These are phyloP conservation scores for Dryas alaskensis DNA, from an alignment of 306 rosid genomes.

Conservation along the genomic window DNA sequence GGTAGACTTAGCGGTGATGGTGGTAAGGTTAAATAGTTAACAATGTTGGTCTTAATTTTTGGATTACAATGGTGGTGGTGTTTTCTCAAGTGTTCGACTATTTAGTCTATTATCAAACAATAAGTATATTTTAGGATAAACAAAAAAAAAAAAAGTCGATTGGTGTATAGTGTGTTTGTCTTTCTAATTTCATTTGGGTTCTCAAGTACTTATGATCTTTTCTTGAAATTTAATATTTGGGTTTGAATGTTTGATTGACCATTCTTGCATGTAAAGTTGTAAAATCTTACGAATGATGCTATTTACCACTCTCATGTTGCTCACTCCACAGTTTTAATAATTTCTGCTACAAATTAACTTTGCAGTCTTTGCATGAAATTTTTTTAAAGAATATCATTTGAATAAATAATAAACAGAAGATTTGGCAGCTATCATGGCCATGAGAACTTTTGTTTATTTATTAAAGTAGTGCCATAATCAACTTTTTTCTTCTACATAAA, in stretches of 20 bases:
- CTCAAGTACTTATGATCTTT: neutral
- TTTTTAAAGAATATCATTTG: neutral
- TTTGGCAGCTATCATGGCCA: neutral
- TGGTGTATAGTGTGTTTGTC: neutral
- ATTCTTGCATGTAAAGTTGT: neutral
- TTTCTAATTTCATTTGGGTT: neutral
- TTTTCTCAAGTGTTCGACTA: too few relatives aligned
- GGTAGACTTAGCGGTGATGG: too few relatives aligned
- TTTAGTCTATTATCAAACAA: too few relatives aligned
- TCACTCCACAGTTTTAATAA: neutral
- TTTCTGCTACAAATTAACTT: neutral
- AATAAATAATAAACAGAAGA: neutral
- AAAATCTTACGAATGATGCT: neutral
- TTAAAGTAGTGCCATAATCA: too few relatives aligned
- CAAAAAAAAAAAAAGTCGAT: neutral
- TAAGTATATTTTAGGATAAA: too few relatives aligned
- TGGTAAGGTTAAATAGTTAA: too few relatives aligned
- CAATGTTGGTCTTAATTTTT: too few relatives aligned
- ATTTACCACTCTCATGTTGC: constrained; percentile 3
- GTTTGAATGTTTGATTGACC: neutral
- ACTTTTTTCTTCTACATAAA: too few relatives aligned
- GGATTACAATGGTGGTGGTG: too few relatives aligned
- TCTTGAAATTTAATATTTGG: neutral
- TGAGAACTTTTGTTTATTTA: neutral
- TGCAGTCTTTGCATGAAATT: neutral